Evolutionary conservation across 2,329 filamentous ascomycete species (phyloP).

Genomic region (Alternaria gansuensis): DNA sequence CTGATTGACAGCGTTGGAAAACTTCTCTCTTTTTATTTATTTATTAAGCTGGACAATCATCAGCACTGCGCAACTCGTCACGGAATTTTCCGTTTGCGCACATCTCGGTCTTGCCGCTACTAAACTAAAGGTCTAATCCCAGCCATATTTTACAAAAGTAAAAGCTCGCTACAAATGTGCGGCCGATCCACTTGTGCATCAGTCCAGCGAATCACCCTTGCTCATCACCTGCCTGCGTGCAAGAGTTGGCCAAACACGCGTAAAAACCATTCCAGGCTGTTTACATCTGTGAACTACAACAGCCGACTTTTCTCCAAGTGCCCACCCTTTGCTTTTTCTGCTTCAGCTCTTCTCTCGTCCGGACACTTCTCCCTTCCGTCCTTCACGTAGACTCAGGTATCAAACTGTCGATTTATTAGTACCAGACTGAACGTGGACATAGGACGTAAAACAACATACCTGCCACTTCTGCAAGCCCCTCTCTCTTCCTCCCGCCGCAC

Average conservation of each 20-base stretch:
- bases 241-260: background rate
- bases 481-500: slow-evolving; percentile 43
- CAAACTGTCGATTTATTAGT: slow-evolving; percentile 14
- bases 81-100: background rate
- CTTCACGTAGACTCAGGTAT: slow-evolving; percentile 11
- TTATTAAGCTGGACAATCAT: background rate
- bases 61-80: background rate
- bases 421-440: background rate
- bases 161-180: slow-evolving; percentile 5
- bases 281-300: background rate
- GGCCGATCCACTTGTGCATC: slow-evolving; percentile 9
- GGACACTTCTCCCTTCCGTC: background rate
- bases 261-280: slow-evolving; percentile 1
- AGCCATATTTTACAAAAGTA: slow-evolving; percentile 6
- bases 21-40: slow-evolving; percentile 12
- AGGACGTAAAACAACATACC: slow-evolving; percentile 25
- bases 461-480: slow-evolving; percentile 55
- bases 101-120: background rate
- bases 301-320: background rate
- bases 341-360: background rate
- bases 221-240: background rate
- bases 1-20: slow-evolving; percentile 1
- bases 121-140: background rate
- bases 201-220: background rate
- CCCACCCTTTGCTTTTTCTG: background rate